Evolutionary conservation across 1,284 basidiomycete genomes (phyloP).

Genomic region (Kwoniella shivajii): DNA sequence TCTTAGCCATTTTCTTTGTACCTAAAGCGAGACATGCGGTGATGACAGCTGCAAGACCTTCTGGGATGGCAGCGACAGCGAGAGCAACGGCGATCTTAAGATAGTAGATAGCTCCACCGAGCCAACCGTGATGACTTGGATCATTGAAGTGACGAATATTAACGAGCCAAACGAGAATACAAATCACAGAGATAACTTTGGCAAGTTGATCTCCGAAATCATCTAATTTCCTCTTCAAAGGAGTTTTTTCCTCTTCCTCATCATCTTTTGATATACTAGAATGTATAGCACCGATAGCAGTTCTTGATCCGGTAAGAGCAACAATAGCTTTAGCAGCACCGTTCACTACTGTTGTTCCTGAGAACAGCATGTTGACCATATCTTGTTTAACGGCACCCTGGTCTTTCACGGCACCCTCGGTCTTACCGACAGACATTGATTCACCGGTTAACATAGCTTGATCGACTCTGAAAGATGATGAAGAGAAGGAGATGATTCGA

Average conservation of each 20-base stretch:
- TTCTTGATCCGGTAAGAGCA: constrained; percentile 77
- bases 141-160: constrained; percentile 93
- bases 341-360: constrained; percentile 91
- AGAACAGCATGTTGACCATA: constrained; percentile 92
- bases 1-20: constrained; percentile 96
- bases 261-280: constrained; percentile 67
- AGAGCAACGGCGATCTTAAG: constrained; percentile 97
- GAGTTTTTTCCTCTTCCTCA: constrained; percentile 78
- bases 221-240: constrained; percentile 90
- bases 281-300: constrained; percentile 93
- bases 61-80: constrained; percentile 93
- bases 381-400: constrained; percentile 86
- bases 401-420: constrained; percentile 66
- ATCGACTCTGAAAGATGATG: constrained; percentile 81
- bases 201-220: constrained; percentile 95
- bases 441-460: constrained; percentile 95
- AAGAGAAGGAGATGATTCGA: constrained; percentile 81
- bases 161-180: constrained; percentile 92
- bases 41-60: constrained; percentile 92
- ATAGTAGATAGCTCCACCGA: constrained; percentile 94
- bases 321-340: constrained; percentile 83
- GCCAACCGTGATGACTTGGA: constrained; percentile 79
- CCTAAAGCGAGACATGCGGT: constrained; percentile 95
- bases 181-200: constrained; percentile 94
- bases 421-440: constrained; percentile 83